Conservation (phyloP, 345 rosid genomes). For the Garcia nutans region DNA sequence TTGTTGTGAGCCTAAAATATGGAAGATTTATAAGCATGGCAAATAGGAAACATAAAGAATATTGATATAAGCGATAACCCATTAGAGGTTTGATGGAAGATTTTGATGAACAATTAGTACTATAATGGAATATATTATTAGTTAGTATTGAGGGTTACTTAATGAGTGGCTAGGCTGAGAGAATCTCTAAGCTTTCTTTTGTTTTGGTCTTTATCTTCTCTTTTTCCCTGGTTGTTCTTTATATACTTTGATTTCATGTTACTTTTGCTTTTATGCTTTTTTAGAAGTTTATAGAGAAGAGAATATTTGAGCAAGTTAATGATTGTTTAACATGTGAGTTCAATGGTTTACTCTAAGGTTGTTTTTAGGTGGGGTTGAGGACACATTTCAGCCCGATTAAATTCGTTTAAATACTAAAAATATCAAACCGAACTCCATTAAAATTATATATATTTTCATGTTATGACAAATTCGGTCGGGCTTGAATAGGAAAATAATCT, state of each 20-base stretch:
- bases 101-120: neutral
- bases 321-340: slow-evolving; percentile 7
- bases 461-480: no score
- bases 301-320: neutral
- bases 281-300: neutral
- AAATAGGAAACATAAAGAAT: neutral
- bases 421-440: no score
- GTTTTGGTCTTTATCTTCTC: neutral
- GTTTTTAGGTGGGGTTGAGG: no score
- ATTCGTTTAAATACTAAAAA: no score
- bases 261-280: slow-evolving; percentile 11
- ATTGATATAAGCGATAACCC: neutral
- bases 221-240: neutral
- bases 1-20: slow-evolving; percentile 20
- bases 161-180: neutral
- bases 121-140: neutral
- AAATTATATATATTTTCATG: no score
- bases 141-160: neutral
- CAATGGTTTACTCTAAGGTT: no score
- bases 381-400: no score
- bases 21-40: slow-evolving; percentile 10
- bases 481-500: no score
- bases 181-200: slow-evolving; percentile 5
- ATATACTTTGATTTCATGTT: neutral
- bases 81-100: no score